Conservation (phyloP, 2,329 filamentous ascomycete genomes). For the Pleomassaria siparia region DNA sequence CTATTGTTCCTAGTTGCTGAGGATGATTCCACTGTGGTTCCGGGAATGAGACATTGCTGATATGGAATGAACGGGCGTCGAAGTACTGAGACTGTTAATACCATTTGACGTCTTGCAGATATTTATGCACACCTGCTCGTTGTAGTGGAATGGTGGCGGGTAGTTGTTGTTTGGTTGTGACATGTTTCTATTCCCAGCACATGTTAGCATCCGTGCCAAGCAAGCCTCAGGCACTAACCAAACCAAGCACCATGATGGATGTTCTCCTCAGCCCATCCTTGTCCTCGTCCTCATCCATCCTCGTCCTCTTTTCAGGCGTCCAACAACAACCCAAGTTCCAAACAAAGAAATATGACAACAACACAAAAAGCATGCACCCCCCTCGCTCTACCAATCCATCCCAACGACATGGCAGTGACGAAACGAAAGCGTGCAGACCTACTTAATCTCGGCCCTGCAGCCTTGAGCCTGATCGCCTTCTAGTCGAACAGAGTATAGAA, state of each 20-base stretch:
- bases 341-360: conserved; percentile 1
- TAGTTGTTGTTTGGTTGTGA: conserved; percentile 21
- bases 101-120: not conserved
- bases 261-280: not conserved
- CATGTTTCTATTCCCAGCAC: conserved; percentile 27
- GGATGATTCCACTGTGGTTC: conserved; percentile 23
- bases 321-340: not conserved
- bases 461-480: conserved; percentile 34
- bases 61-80: conserved; percentile 12
- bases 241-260: too few relatives aligned
- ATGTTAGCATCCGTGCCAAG: conserved; percentile 21
- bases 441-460: conserved; percentile 27
- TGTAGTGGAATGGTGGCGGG: conserved; percentile 17
- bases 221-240: conserved; percentile 14
- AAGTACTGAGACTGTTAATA: conserved; percentile 19
- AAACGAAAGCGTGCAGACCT: conserved; percentile 12
- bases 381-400: too few relatives aligned
- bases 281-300: conserved; percentile 1
- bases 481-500: conserved; percentile 12
- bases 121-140: conserved; percentile 16
- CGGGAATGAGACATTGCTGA: conserved; percentile 14
- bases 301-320: not conserved
- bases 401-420: not conserved
- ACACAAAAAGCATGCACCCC: too few relatives aligned
- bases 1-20: conserved; percentile 14